phyloP scores from a whole-genome alignment of 176 grass and related monocot species.

The Juncus inflexus region DNA sequence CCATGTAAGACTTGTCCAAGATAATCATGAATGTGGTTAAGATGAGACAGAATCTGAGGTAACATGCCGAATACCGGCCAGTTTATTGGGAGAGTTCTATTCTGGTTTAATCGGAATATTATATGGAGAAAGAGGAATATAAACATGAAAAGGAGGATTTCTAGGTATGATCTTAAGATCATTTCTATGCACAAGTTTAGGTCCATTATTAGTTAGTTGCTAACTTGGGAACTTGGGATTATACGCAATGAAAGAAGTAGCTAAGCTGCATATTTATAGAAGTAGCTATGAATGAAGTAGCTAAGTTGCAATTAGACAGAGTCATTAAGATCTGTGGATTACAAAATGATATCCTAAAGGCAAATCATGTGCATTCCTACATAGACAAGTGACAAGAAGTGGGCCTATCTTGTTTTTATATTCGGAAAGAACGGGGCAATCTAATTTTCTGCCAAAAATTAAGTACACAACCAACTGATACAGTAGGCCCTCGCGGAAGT shows the following conservation, averaged over 20 bases:
- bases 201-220: background rate
- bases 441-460: too few relatives aligned
- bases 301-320: background rate
- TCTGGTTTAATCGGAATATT: background rate
- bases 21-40: slow-evolving; percentile 34
- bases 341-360: too few relatives aligned
- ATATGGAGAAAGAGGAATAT: slow-evolving; percentile 22
- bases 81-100: slow-evolving; percentile 6
- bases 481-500: too few relatives aligned
- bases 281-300: background rate
- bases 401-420: too few relatives aligned
- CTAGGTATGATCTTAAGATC: slow-evolving; percentile 31
- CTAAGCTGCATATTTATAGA: background rate
- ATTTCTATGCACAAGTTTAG: slow-evolving; percentile 1
- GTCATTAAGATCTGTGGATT: too few relatives aligned
- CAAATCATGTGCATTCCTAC: too few relatives aligned
- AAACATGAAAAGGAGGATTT: slow-evolving; percentile 44
- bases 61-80: slow-evolving; percentile 63
- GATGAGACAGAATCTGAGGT: slow-evolving; percentile 19
- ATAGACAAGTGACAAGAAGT: too few relatives aligned
- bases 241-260: background rate
- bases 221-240: background rate
- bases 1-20: slow-evolving; percentile 26
- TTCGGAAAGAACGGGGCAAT: too few relatives aligned
- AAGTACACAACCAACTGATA: too few relatives aligned